These are phyloP conservation scores for Grigorovia yakushimaensis DNA, from an alignment of 805 yeast genomes.

Conservation along the genomic window DNA sequence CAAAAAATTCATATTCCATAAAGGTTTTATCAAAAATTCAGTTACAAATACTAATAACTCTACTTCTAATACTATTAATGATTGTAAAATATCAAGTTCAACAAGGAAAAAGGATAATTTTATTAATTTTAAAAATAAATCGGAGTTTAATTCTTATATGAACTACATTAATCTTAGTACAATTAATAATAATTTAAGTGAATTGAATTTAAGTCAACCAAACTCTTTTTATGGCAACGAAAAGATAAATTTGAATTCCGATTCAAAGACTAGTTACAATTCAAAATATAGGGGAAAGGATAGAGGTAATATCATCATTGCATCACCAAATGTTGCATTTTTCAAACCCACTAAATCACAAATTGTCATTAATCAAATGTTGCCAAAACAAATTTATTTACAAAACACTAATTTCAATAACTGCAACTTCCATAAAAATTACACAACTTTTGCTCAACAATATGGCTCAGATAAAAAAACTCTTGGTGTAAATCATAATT, in stretches of 20 bases:
- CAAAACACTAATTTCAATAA: neutral
- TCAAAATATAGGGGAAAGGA: neutral
- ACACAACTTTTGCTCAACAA: neutral
- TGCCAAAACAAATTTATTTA: conserved; percentile 2
- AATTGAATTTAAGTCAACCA: neutral
- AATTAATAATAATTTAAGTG: neutral
- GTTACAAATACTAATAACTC: conserved; percentile 4
- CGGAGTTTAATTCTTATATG: conserved; percentile 3
- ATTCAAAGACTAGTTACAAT: too few relatives aligned
- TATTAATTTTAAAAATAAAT: neutral
- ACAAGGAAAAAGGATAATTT: neutral
- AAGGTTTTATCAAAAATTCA: conserved; percentile 20
- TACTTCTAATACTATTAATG: neutral
- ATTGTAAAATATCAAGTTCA: neutral
- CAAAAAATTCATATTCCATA: conserved; percentile 19
- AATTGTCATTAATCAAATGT: conserved; percentile 1
- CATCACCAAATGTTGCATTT: conserved; percentile 6
- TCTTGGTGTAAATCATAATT: neutral
- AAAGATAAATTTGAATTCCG: too few relatives aligned
- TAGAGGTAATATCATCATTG: neutral
- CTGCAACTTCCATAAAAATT: neutral
- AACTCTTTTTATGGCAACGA: neutral
- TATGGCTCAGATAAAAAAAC: neutral
- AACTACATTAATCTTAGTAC: conserved; percentile 2
- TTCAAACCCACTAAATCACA: conserved; percentile 2